Base-by-base conservation (phyloP, 2,329 filamentous ascomycete species). In the Aspergillus pseudotamarii region DNA sequence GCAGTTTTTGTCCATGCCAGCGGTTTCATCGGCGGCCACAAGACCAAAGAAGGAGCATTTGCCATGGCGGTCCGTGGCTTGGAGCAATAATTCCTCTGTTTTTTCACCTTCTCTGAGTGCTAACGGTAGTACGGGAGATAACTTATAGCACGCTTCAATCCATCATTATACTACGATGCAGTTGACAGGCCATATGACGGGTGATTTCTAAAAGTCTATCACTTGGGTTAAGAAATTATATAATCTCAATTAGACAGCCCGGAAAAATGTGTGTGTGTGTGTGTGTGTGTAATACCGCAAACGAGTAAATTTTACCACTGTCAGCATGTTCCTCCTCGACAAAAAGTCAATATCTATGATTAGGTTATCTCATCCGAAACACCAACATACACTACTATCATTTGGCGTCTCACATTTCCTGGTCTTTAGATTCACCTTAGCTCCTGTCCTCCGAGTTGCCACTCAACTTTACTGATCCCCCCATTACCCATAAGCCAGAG, bases 21-120 rank as follows among this genome's bases (percentile, higher is more conserved):
- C 59, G 95, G 95, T 32, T 99, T 99, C 81, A 98, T 98, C 74
- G 95, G 95, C 21, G 95, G 95, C 2, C 96, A 97, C 80, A 90
- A 91, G 84, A 96, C 91, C 0, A 95, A 91, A 72, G 92, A 96
- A 65, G 95, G 95, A 34, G 94, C 89, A 30, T 86, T 92, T 76
- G 88, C 89, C 62, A 96, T 98, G 93, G 93, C 94, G 58, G 70
- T 74, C 48, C 73, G 76, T 61, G 76, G 78, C 56, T 66, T 81
- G 64, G 76, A 73, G 30, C 61, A 69, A 61, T 72, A 60, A 57
- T 14, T 34, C 36, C 30, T 26, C 12, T 45, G 16, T 23, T 45
- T 11, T 38, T n/a, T 43, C 14, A 21, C 41, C 6, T 19, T 19
- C 41, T 46, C 23, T 30, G 16, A 16, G 30, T 46, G 8, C 26